Percentiles rank a stretch among this genome's conserved stretches.
Evolutionary conservation across 805 yeast genomes (phyloP).

Genomic region (Kodamaea hsintzibuensis): DNA sequence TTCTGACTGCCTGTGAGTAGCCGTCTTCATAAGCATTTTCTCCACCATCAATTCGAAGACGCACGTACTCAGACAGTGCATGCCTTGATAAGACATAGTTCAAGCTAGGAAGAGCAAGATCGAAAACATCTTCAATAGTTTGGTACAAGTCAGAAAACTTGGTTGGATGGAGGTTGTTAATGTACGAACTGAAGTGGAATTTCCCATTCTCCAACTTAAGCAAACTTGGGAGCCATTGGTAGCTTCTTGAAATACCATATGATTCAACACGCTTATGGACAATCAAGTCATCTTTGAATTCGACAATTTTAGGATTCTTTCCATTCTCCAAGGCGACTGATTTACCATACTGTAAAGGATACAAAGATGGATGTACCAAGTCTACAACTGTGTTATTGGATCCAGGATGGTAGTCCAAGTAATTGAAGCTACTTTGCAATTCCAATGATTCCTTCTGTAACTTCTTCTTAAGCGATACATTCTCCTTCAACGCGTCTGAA

Average conservation of each 20-base stretch:
- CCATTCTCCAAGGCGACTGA: slow-evolving; percentile 10
- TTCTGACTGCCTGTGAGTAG: neutral
- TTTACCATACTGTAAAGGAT: slow-evolving; percentile 17
- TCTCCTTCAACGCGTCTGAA: slow-evolving; percentile 7
- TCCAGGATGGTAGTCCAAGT: slow-evolving; percentile 16
- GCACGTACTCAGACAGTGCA: slow-evolving; percentile 16
- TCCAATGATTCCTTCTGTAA: slow-evolving; percentile 1
- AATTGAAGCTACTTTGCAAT: slow-evolving; percentile 5
- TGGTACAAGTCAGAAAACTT: slow-evolving; percentile 26
- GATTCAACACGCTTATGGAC: neutral
- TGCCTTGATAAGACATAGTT: slow-evolving; percentile 26
- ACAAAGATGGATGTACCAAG: slow-evolving; percentile 24
- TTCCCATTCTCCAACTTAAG: slow-evolving; percentile 8
- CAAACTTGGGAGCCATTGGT: slow-evolving; percentile 19
- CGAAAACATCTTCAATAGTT: slow-evolving; percentile 31
- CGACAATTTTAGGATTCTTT: neutral
- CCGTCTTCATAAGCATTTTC: neutral
- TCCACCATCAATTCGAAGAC: neutral
- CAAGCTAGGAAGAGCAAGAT: slow-evolving; percentile 31
- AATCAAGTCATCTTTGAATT: neutral
- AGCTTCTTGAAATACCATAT: slow-evolving; percentile 12
- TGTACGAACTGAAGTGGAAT: slow-evolving; percentile 33
- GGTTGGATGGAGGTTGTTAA: slow-evolving; percentile 42
- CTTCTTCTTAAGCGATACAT: neutral
- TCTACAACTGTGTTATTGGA: slow-evolving; percentile 16